Conservation (phyloP, 1,284 basidiomycete genomes). For the Volvariella surrecta region DNA sequence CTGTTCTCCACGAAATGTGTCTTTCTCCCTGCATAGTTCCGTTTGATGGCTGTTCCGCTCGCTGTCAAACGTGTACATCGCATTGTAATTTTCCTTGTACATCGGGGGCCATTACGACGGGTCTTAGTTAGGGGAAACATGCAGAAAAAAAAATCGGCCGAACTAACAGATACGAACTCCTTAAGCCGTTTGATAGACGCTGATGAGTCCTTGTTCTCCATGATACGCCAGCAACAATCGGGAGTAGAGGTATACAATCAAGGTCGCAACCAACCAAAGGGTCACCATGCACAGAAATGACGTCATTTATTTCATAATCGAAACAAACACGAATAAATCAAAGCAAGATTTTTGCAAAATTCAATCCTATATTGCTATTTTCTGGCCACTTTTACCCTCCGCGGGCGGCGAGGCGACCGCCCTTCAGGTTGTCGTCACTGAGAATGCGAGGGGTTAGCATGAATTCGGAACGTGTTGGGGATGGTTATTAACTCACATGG, state of each 20-base stretch:
- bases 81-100: constrained; percentile 44
- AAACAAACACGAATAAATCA: too few species aligned
- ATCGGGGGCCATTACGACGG: too few species aligned
- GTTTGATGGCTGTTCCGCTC: constrained; percentile 49
- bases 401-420: constrained; percentile 44
- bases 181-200: too few species aligned
- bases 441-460: constrained; percentile 5
- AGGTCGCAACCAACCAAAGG: background rate
- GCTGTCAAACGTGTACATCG: constrained; percentile 53
- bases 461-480: constrained; percentile 1
- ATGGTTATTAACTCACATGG: constrained; percentile 53
- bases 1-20: constrained; percentile 18
- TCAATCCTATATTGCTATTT: too few species aligned
- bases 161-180: too few species aligned
- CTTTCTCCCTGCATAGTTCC: constrained; percentile 54
- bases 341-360: too few species aligned
- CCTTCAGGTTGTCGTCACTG: constrained; percentile 57
- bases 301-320: background rate
- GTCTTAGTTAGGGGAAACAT: too few species aligned
- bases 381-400: constrained; percentile 21
- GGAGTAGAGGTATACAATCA: background rate
- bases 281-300: background rate
- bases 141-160: too few species aligned
- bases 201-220: too few species aligned
- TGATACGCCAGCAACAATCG: too few species aligned